Evolutionary conservation across 495 filamentous ascomycete species (phyloP).

Genomic region (Rhypophila decipiens): DNA sequence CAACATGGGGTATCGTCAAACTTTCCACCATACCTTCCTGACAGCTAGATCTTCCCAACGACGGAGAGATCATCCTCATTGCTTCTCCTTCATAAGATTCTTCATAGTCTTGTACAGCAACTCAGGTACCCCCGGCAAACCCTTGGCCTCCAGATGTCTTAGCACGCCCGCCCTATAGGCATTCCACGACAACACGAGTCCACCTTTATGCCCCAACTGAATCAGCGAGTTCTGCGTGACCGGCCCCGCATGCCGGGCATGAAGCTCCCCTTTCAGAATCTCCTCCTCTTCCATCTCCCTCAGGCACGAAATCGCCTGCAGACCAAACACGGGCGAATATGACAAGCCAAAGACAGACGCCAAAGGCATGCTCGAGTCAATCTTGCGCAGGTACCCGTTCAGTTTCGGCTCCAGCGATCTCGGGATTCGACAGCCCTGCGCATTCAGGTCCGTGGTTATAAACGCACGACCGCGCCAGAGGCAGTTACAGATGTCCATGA

Average conservation of each 20-base stretch:
- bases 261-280: slow-evolving; percentile 28
- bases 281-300: slow-evolving; percentile 57
- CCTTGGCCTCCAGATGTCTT: slow-evolving; percentile 58
- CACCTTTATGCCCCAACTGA: slow-evolving; percentile 59
- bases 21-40: too few relatives aligned
- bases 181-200: slow-evolving; percentile 61
- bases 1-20: too few relatives aligned
- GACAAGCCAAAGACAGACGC: slow-evolving; percentile 62
- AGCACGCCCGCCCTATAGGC: slow-evolving; percentile 73
- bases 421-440: slow-evolving; percentile 64
- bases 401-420: slow-evolving; percentile 40
- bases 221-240: slow-evolving; percentile 63
- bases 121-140: slow-evolving; percentile 59
- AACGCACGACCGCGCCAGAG: slow-evolving; percentile 77
- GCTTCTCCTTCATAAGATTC: slow-evolving; percentile 46
- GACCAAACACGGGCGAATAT: slow-evolving; percentile 58
- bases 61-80: too few relatives aligned
- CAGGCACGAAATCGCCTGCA: slow-evolving; percentile 61
- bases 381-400: slow-evolving; percentile 32
- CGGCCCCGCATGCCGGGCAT: slow-evolving; percentile 62
- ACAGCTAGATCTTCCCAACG: too few relatives aligned
- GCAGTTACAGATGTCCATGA: slow-evolving; percentile 87
- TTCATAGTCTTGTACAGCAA: slow-evolving; percentile 86
- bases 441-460: slow-evolving; percentile 58
- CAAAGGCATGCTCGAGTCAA: slow-evolving; percentile 41